Base-by-base conservation (phyloP, 1,284 basidiomycete species). In the Boletus albobrunnescens region DNA sequence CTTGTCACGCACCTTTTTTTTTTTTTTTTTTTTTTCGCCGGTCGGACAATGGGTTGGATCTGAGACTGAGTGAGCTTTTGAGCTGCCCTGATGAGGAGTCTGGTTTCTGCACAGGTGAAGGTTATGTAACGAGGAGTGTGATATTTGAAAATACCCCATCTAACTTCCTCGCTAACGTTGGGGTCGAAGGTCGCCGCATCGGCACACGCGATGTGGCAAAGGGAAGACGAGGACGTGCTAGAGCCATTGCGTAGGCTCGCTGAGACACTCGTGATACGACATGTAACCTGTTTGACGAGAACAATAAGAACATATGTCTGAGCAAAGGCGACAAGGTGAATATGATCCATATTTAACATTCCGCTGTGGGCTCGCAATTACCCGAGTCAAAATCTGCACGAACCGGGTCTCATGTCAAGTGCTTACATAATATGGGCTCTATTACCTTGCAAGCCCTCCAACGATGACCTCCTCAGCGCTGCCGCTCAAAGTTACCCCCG, bases 401-500 rank as follows among this genome's bases (percentile, higher is more conserved):
- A 31, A 16, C 10, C 32, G 4, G 1, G 49, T 42, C 36, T 56
- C 37, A 35, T 41, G 16, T 22, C 16, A n/a, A 1, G 1, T 41
- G 47, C 30, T 59, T 61, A 59, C 45, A 11, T 59, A 59, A 59
- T 3, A 0, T 16, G 2, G 19, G 2, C n/a, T 7, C 31, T 26
- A 27, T 28, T 3, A 10, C 7, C 30, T 13, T 27, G 22, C 22
- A 22, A 22, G 22, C 4, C 6, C 22, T 27, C 27, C 27, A 48
- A 50, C 49, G 20, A 58, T 67, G 69, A 60, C 72, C 39, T 71
- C 75, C 22, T 72, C 76, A 48, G 79, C 79, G 35, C 70, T 77
- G 22, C 79, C 79, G 16, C 68, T 81, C 51, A 81, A 81, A 59
- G 67, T 74, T n/a, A 72, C 75, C 20, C 71, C 77, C 26, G 65